Evolutionary conservation across 768 basidiomycete genomes (phyloP).

Genomic region (Phylloporus sp.): DNA sequence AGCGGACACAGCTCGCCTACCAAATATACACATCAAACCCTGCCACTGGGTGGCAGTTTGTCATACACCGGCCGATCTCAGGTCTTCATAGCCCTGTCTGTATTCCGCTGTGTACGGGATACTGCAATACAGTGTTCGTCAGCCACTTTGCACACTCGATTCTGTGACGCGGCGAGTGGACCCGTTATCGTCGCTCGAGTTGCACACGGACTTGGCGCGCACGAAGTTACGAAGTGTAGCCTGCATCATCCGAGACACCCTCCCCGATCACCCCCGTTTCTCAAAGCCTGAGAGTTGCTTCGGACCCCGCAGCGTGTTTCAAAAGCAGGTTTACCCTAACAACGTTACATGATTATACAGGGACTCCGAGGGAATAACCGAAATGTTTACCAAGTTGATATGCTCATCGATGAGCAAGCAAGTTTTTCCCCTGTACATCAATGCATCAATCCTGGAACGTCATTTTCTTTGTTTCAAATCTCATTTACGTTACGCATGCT

Average conservation of each 20-base stretch:
- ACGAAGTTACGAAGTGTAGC: neutral
- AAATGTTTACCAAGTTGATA: neutral
- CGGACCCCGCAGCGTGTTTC: neutral
- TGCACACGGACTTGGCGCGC: neutral
- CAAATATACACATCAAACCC: neutral
- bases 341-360: neutral
- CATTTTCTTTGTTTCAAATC: neutral
- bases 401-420: neutral
- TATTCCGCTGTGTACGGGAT: conserved; percentile 33
- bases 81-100: conserved; percentile 22
- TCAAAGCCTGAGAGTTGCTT: neutral
- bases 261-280: neutral
- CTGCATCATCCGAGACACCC: neutral
- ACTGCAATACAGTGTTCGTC: conserved; percentile 33
- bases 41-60: conserved; percentile 8
- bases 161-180: conserved; percentile 1
- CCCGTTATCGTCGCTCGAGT: conserved; percentile 2
- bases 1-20: neutral
- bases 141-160: conserved; percentile 29
- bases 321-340: neutral
- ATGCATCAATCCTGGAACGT: neutral
- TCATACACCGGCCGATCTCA: conserved; percentile 21
- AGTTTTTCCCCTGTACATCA: neutral
- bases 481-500: neutral
- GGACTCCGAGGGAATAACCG: neutral